These are phyloP conservation scores for Mycena galericulata DNA, from an alignment of 768 basidiomycete genomes.

Conservation along the genomic window DNA sequence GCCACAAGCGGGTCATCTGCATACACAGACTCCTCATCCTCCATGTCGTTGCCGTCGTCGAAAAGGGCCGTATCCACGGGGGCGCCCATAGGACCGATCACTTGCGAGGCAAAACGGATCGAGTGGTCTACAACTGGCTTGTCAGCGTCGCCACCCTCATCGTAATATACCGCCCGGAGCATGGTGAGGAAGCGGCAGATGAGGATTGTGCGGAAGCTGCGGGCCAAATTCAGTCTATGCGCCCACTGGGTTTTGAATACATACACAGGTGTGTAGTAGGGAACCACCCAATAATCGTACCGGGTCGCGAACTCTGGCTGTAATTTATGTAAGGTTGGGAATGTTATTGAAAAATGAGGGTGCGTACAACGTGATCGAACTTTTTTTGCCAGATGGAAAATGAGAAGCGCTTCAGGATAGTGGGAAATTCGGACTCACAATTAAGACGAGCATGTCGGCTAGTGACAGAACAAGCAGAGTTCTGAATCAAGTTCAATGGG, in stretches of 20 bases:
- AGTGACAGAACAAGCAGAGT: slow-evolving; percentile 46
- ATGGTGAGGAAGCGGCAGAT: slow-evolving; percentile 49
- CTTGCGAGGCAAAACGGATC: slow-evolving; percentile 37
- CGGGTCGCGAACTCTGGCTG: slow-evolving; percentile 45
- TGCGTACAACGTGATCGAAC: slow-evolving; percentile 42
- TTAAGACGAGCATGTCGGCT: slow-evolving; percentile 46
- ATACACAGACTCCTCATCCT: slow-evolving; percentile 37
- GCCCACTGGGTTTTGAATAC: slow-evolving; percentile 13
- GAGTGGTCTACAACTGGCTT: neutral
- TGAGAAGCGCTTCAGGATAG: neutral
- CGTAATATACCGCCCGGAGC: slow-evolving; percentile 43
- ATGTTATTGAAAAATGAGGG: too few relatives aligned
- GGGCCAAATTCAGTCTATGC: too few relatives aligned
- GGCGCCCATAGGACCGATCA: slow-evolving; percentile 44
- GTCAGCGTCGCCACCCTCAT: slow-evolving; percentile 30
- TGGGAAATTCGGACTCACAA: slow-evolving; percentile 19
- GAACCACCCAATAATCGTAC: slow-evolving; percentile 51
- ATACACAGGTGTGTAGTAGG: slow-evolving; percentile 49
- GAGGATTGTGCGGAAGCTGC: slow-evolving; percentile 48
- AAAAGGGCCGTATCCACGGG: slow-evolving; percentile 38
- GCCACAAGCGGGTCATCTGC: slow-evolving; percentile 40
- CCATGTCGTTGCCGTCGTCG: slow-evolving; percentile 28
- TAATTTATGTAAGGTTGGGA: neutral
- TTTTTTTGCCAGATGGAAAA: too few relatives aligned
- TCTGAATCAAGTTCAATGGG: slow-evolving; percentile 19